phyloP scores from a whole-genome alignment of 176 grass and related monocot species.

The Oryza australiensis region DNA sequence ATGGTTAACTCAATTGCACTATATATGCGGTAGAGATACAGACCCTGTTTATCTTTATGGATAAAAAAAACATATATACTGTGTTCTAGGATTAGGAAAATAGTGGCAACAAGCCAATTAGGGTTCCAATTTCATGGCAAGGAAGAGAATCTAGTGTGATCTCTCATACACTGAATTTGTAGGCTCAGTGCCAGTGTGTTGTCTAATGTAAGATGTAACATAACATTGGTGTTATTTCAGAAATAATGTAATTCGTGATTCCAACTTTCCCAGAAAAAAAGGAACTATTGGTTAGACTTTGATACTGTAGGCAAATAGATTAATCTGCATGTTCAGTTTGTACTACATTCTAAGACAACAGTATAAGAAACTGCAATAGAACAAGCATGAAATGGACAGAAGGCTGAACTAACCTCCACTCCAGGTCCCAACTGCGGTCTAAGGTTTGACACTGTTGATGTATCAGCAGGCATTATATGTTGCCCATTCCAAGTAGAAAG shows the following conservation, averaged over 20 bases:
- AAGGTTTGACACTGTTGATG: constrained; percentile 39
- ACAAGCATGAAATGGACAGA: constrained; percentile 11
- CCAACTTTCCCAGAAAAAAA: not conserved
- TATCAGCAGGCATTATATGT: constrained; percentile 36
- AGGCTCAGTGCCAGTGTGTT: not conserved
- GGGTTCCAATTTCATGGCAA: constrained; percentile 3
- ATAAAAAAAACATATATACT: not conserved
- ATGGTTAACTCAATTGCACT: not conserved
- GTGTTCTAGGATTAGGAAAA: not conserved
- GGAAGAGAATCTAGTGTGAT: not conserved
- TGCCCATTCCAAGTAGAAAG: constrained; percentile 11
- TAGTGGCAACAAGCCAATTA: not conserved
- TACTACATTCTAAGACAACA: not conserved
- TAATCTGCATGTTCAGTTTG: not conserved
- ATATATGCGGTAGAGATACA: not conserved
- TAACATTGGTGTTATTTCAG: not conserved
- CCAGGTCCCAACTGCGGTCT: constrained; percentile 31
- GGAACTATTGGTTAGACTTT: not conserved
- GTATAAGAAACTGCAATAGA: constrained; percentile 9
- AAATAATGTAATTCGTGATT: not conserved
- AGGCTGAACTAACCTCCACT: constrained; percentile 42
- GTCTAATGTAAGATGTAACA: not conserved
- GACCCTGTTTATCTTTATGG: not conserved
- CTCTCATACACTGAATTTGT: not conserved
- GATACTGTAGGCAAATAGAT: not conserved